Conservation (phyloP, 2,329 filamentous ascomycete genomes). For the Cladorrhinum sp. region DNA sequence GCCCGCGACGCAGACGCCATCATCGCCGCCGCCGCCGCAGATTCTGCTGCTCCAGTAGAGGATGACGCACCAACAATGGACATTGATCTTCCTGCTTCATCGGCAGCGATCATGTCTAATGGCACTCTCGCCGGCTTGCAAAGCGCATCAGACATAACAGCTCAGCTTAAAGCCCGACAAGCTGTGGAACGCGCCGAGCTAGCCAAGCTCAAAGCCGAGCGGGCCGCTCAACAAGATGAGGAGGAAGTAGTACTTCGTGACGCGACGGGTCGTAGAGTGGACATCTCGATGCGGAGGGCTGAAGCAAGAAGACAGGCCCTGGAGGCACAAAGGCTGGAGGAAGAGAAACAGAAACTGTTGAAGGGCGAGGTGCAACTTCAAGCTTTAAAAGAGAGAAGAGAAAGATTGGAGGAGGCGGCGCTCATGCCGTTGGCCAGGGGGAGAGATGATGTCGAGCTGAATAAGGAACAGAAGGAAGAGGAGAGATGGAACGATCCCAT, state of each 20-base stretch:
- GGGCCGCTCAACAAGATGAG: constrained; percentile 35
- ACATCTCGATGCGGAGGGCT: constrained; percentile 84
- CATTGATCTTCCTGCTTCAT: constrained; percentile 41
- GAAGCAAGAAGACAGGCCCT: constrained; percentile 66
- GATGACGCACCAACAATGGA: constrained; percentile 45
- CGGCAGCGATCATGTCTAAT: constrained; percentile 65
- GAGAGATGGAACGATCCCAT: constrained; percentile 94
- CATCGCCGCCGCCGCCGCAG: constrained; percentile 67
- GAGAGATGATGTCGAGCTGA: constrained; percentile 83
- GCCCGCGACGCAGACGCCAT: constrained; percentile 63
- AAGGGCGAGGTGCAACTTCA: constrained; percentile 82
- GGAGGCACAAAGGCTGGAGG: constrained; percentile 69
- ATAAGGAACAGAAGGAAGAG: constrained; percentile 72
- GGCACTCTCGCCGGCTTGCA: constrained; percentile 87
- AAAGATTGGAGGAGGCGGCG: constrained; percentile 74
- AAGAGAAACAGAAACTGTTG: constrained; percentile 64
- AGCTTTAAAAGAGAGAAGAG: constrained; percentile 61
- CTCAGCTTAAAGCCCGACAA: constrained; percentile 60
- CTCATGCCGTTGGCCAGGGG: constrained; percentile 75
- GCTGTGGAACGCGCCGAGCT: constrained; percentile 34
- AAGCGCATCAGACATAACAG: constrained; percentile 72
- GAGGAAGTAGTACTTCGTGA: constrained; percentile 92
- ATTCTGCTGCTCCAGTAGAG: constrained; percentile 52
- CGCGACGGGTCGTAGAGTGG: constrained; percentile 89
- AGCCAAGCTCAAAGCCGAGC: constrained; percentile 20